These are phyloP conservation scores for Baorangia bicolor DNA, from an alignment of 768 basidiomycete species.

Conservation along the genomic window DNA sequence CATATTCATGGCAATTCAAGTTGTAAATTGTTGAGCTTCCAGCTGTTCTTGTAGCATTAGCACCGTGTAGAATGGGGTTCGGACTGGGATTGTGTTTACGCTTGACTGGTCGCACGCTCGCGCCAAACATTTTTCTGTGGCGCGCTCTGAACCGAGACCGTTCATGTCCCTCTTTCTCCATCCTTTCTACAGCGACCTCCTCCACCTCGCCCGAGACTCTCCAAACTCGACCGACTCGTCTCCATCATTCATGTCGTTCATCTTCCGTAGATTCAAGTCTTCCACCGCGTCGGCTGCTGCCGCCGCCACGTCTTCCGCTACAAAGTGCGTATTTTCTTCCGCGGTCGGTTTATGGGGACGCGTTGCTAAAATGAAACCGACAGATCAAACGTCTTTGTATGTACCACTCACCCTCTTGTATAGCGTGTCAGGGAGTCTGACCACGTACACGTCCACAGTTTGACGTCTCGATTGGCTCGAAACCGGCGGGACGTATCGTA, in stretches of 20 bases:
- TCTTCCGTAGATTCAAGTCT: conserved; percentile 51
- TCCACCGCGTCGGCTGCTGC: conserved; percentile 40
- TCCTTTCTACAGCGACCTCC: conserved; percentile 23
- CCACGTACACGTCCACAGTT: conserved; percentile 42
- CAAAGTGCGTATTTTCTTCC: conserved; percentile 13
- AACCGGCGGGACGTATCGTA: conserved; percentile 66
- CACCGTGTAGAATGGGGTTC: not conserved
- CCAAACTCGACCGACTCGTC: conserved; percentile 14
- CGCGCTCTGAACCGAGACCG: not conserved
- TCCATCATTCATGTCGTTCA: conserved; percentile 42
- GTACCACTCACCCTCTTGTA: conserved; percentile 20
- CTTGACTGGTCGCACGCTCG: not conserved
- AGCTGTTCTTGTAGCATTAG: not conserved
- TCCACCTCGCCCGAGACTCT: conserved; percentile 16
- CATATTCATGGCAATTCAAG: not conserved
- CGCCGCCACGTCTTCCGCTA: conserved; percentile 9
- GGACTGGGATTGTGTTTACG: not conserved
- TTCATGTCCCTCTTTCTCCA: conserved; percentile 25
- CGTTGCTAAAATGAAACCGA: not conserved
- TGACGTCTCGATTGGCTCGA: conserved; percentile 58
- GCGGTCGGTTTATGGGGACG: not conserved
- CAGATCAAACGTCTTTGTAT: conserved; percentile 32
- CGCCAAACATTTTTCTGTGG: not conserved
- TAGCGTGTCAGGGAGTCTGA: not conserved
- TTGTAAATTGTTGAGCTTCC: no score